Evolutionary conservation across 352 stramenopile genomes (phyloP), one percentile per base, ranked within the genome.

Genomic region (Phytophthora melonis): DNA sequence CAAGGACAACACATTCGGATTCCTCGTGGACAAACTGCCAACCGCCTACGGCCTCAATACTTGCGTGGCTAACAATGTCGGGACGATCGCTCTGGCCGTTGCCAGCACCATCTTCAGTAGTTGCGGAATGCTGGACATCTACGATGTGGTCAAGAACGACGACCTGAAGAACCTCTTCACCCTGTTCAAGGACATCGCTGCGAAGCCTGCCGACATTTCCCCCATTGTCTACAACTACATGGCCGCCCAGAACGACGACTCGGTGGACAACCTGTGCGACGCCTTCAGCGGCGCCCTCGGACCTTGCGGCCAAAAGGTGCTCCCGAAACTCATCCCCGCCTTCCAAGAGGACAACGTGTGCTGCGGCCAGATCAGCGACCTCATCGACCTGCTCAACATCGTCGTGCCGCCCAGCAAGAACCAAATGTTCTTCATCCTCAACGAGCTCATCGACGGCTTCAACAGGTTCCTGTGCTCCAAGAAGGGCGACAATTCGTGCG

Each of bases 361-460:
- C 59, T 90, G 83, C 60, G 72, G 72, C 3, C 34, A 86, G 16
- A 66, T 90, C 36, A 83, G 80, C 32, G 80, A 90, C 36, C 41
- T 83, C 18, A 68, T 90, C 25, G 83, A 90, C 56, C 65, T 88
- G n/a, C 59, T 88, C 23, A 83, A 86, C 45, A 72, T 88, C 16
- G 65, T 87, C 27, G 74, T 90, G 23, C 74, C 83, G 23, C 53
- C 79, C 18, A 69, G 79, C 63, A 72, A 78, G 23, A 78, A 50
- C 27, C 77, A 70, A 19, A 54, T 80, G 18, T 80, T 66, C 66
- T 90, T 87, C 63, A 8, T 90, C 3, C 58, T 90, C 3, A 87
- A 80, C 34, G 83, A 90, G 16, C 30, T 90, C n/a, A 66, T 88
- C 30, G 72, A 88, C 58, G 80, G 80, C 23, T 69, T 88, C 16